These are phyloP conservation scores for Rhynchospora tenuis DNA, from an alignment of 176 grass and related monocot species.

Conservation along the genomic window DNA sequence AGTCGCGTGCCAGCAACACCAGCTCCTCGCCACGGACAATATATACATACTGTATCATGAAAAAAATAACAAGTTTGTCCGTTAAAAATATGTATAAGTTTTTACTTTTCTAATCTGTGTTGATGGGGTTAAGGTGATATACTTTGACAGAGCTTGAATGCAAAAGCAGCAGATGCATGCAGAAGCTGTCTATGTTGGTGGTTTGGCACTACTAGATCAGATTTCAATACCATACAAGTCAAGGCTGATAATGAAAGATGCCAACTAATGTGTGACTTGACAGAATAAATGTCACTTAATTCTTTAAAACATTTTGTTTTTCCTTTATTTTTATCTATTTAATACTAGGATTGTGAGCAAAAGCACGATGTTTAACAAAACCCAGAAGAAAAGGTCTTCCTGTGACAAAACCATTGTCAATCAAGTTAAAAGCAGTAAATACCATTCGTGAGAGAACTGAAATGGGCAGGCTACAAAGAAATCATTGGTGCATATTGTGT, in stretches of 20 bases:
- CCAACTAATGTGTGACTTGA: neutral
- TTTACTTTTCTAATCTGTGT: neutral
- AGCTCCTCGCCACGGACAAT: slow-evolving; percentile 84
- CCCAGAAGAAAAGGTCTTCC: neutral
- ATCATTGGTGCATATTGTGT: neutral
- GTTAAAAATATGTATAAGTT: neutral
- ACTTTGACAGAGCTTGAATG: neutral
- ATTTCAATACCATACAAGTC: neutral
- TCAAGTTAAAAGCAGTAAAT: neutral
- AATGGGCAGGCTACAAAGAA: neutral
- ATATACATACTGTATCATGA: slow-evolving; percentile 51
- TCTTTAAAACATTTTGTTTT: neutral
- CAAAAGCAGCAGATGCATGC: neutral
- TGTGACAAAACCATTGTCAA: neutral
- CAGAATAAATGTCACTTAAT: neutral
- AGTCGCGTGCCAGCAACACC: slow-evolving; percentile 59
- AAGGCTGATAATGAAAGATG: neutral
- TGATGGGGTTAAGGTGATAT: neutral
- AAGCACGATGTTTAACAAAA: neutral
- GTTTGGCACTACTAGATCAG: neutral
- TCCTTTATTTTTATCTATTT: neutral
- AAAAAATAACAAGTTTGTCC: slow-evolving; percentile 9
- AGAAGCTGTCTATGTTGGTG: no score
- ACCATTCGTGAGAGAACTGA: neutral
- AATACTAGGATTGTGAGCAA: neutral